These are phyloP conservation scores for Colletotrichum liriopes DNA, from an alignment of 2,329 filamentous ascomycete genomes.

Conservation along the genomic window DNA sequence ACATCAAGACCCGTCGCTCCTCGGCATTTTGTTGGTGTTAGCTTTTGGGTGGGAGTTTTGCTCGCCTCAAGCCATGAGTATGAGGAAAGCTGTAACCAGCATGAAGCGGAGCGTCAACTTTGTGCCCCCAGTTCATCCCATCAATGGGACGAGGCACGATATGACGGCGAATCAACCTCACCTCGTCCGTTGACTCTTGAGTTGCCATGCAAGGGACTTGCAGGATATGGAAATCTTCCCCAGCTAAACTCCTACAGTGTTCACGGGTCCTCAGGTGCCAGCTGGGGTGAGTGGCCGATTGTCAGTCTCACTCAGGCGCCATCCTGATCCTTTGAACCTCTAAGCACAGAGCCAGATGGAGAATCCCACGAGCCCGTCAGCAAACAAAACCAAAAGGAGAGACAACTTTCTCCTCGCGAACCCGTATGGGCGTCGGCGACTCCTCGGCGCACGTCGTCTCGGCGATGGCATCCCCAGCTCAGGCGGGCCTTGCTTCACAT, in stretches of 20 bases:
- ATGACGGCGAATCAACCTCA: neutral
- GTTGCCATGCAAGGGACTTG: neutral
- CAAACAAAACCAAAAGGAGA: neutral
- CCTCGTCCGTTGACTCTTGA: neutral
- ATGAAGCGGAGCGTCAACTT: neutral
- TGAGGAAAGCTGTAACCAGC: neutral
- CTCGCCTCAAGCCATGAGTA: neutral
- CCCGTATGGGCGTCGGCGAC: neutral
- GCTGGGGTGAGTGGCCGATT: neutral
- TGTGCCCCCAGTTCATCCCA: slow-evolving; percentile 16
- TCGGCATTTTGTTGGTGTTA: too few relatives aligned
- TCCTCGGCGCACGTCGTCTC: neutral
- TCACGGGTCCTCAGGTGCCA: neutral
- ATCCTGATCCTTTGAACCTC: neutral
- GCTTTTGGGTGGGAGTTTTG: neutral
- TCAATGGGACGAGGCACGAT: slow-evolving; percentile 10
- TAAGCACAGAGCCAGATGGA: neutral
- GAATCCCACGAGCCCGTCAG: neutral
- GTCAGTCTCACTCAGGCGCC: neutral
- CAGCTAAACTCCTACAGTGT: neutral
- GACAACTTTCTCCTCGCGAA: too few relatives aligned
- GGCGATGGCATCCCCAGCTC: neutral
- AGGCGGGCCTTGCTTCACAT: neutral
- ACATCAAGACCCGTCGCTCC: too few relatives aligned
- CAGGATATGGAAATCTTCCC: neutral